Percentiles rank a stretch among this genome's conserved stretches.
Evolutionary conservation across 441 rosid species (phyloP).

Genomic region (Gossypium trilobum): DNA sequence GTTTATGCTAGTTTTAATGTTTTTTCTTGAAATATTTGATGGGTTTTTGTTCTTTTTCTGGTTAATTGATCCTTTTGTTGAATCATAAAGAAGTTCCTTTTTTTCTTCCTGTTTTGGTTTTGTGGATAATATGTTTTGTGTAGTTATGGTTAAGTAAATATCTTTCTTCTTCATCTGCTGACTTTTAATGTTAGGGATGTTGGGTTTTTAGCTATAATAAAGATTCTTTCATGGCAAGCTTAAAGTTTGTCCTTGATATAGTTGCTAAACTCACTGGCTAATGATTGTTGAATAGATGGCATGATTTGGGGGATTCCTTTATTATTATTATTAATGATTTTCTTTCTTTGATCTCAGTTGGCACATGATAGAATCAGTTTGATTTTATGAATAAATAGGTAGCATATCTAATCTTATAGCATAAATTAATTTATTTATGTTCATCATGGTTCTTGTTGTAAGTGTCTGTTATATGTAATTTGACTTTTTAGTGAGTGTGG

Average conservation of each 20-base stretch:
- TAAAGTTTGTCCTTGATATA: neutral
- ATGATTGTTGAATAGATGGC: neutral
- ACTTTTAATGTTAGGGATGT: neutral
- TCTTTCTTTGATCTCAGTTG: too few species aligned
- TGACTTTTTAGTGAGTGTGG: neutral
- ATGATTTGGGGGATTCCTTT: neutral
- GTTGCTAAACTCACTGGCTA: neutral
- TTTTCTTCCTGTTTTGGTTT: neutral
- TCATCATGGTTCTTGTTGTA: neutral
- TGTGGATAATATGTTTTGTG: neutral
- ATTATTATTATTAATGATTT: neutral
- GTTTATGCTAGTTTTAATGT: neutral
- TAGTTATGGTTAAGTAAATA: neutral
- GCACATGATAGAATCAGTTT: neutral
- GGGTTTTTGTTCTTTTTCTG: conserved; percentile 14
- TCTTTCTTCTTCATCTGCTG: neutral
- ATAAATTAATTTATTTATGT: neutral
- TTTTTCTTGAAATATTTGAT: conserved; percentile 1
- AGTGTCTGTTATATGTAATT: neutral
- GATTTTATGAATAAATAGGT: neutral
- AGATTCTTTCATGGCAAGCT: neutral
- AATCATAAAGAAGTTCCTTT: neutral
- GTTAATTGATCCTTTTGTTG: neutral
- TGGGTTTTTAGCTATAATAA: neutral
- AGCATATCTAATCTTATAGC: neutral